phyloP scores from a whole-genome alignment of 495 filamentous ascomycete species.

The Parathielavia appendiculata region DNA sequence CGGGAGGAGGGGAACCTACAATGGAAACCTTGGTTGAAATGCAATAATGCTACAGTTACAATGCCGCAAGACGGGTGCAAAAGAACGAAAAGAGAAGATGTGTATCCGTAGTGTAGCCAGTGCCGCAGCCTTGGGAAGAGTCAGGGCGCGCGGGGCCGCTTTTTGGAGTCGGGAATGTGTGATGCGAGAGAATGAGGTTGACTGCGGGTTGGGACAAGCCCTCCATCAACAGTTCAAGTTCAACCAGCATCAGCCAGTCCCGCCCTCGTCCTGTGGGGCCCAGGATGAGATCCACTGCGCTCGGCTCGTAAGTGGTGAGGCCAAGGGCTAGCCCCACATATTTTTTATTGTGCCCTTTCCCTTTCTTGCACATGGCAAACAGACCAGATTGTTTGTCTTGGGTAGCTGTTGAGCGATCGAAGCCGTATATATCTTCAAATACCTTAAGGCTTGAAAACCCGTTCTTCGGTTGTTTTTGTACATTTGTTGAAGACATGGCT shows the following conservation, averaged over 20 bases:
- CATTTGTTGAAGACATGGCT: too few relatives aligned
- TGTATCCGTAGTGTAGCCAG: constrained; percentile 10
- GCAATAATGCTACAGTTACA: constrained; percentile 31
- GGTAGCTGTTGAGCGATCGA: too few relatives aligned
- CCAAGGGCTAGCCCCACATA: too few relatives aligned
- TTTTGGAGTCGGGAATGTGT: not conserved
- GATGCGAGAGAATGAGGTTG: constrained; percentile 19
- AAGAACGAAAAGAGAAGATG: constrained; percentile 9
- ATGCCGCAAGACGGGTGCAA: constrained; percentile 9
- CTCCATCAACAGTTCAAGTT: not conserved
- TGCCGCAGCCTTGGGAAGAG: not conserved
- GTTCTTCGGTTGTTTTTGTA: too few relatives aligned
- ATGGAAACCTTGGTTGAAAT: constrained; percentile 27
- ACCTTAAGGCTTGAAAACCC: too few relatives aligned
- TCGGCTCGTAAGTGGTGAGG: too few relatives aligned
- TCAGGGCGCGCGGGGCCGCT: constrained; percentile 8
- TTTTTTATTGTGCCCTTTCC: too few relatives aligned
- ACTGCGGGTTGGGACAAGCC: constrained; percentile 5
- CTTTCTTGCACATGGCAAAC: too few relatives aligned
- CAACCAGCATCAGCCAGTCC: too few relatives aligned
- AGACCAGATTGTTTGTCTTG: too few relatives aligned
- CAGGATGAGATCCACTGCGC: too few relatives aligned
- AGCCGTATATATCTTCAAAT: too few relatives aligned
- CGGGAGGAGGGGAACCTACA: constrained; percentile 6
- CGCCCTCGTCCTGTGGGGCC: not conserved